Percentiles rank a stretch among this genome's conserved stretches.
Conservation (phyloP, 192 early-diverging fungal species). For the Borealophlyctis nickersoniae region DNA sequence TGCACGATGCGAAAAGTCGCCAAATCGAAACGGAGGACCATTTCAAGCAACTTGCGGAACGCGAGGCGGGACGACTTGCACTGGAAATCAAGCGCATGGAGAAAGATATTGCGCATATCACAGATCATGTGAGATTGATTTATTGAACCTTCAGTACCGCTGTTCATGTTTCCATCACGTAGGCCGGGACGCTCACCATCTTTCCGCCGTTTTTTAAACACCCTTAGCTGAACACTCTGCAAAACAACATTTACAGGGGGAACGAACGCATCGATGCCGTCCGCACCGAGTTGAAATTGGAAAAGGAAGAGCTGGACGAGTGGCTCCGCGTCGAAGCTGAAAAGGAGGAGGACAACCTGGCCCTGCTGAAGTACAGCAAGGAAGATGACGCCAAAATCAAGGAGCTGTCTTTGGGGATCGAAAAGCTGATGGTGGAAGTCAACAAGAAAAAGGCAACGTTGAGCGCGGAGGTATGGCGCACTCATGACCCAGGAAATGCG, state of each 20-base stretch:
- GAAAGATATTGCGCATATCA: constrained; percentile 45
- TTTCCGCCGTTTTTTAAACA: no score
- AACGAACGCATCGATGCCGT: constrained; percentile 55
- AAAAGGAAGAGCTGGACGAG: constrained; percentile 57
- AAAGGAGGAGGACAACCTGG: constrained; percentile 61
- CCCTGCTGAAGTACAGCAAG: constrained; percentile 54
- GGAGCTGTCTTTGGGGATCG: constrained; percentile 49
- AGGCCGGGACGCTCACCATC: no score
- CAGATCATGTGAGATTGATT: constrained; percentile 42
- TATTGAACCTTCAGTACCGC: background rate
- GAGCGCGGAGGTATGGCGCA: constrained; percentile 41
- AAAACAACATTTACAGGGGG: constrained; percentile 56
- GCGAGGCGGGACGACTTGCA: constrained; percentile 48
- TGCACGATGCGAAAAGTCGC: constrained; percentile 52
- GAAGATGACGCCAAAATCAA: constrained; percentile 55
- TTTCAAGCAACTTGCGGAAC: constrained; percentile 55
- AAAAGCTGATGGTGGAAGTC: constrained; percentile 59
- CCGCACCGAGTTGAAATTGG: constrained; percentile 50
- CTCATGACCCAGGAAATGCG: background rate
- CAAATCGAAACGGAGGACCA: constrained; percentile 63
- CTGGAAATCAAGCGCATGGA: constrained; percentile 52
- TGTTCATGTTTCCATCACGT: background rate
- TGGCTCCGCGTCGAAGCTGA: constrained; percentile 59
- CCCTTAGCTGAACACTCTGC: constrained; percentile 46
- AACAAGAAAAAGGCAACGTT: constrained; percentile 53